These are phyloP conservation scores for Pythium rhizo-oryzae DNA, from an alignment of 352 stramenopile species.

Conservation along the genomic window DNA sequence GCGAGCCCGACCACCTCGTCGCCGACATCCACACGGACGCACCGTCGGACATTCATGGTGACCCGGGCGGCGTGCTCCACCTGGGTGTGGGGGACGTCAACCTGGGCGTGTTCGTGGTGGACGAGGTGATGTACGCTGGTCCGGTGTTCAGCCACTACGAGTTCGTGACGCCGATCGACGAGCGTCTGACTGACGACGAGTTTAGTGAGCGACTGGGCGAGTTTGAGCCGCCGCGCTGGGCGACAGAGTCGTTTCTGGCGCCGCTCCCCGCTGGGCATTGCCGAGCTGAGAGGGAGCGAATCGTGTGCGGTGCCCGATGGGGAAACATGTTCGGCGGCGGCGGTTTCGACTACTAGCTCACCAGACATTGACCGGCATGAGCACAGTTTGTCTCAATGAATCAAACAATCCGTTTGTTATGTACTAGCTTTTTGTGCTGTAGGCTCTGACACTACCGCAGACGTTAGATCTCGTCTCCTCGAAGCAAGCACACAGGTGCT, in stretches of 20 bases:
- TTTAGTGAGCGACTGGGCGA: conserved; percentile 20
- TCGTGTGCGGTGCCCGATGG: too few species aligned
- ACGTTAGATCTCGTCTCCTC: too few species aligned
- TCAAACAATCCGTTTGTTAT: too few species aligned
- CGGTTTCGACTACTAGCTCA: too few species aligned
- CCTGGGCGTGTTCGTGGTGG: conserved; percentile 33
- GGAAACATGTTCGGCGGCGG: too few species aligned
- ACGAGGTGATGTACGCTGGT: conserved; percentile 37
- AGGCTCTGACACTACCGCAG: too few species aligned
- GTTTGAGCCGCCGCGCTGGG: conserved; percentile 25
- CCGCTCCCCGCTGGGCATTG: background rate
- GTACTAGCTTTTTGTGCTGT: too few species aligned
- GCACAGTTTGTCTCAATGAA: too few species aligned
- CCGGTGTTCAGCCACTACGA: conserved; percentile 45
- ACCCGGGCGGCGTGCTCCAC: conserved; percentile 28
- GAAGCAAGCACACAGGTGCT: too few species aligned
- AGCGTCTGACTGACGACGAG: conserved; percentile 34
- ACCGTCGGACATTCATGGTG: conserved; percentile 22
- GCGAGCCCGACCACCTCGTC: conserved; percentile 33
- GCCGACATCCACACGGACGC: conserved; percentile 38
- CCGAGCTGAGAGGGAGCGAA: background rate
- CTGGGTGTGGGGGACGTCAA: conserved; percentile 34
- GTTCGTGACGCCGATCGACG: conserved; percentile 35
- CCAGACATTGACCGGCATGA: too few species aligned
- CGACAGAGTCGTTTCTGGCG: conserved; percentile 23